These are phyloP conservation scores for Trametes elegans DNA, from an alignment of 768 basidiomycete genomes.

Conservation along the genomic window DNA sequence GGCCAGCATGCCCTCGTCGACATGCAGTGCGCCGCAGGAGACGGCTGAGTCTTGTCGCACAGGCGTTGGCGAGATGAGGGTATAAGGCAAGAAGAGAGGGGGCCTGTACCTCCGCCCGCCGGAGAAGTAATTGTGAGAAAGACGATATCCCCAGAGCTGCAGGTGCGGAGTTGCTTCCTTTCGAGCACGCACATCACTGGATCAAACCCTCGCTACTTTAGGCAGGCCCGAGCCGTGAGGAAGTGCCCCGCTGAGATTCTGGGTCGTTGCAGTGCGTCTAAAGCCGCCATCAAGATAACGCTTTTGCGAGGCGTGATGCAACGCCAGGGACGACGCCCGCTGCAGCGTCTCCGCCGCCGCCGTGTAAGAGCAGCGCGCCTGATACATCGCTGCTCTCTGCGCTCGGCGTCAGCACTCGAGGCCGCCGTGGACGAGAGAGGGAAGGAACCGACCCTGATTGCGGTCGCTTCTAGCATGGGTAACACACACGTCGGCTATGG, in stretches of 20 bases:
- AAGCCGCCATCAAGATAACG: conserved; percentile 19
- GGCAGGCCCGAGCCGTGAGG: conserved; percentile 6
- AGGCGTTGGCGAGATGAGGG: conserved; percentile 9
- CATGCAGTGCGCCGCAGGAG: conserved; percentile 10
- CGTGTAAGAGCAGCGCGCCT: not conserved
- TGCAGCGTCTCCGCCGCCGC: not conserved
- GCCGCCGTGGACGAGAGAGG: not conserved
- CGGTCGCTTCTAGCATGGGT: not conserved
- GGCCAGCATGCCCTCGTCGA: conserved; percentile 44
- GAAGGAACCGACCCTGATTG: not conserved
- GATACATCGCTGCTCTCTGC: not conserved
- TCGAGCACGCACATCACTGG: conserved; percentile 9
- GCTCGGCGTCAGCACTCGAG: not conserved
- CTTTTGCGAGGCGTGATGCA: conserved; percentile 7
- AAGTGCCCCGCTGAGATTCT: conserved; percentile 2
- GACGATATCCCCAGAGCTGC: conserved; percentile 9
- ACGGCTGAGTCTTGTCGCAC: not conserved
- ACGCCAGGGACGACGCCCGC: not conserved
- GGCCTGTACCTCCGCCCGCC: not conserved
- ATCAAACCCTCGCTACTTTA: conserved; percentile 9
- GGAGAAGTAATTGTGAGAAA: conserved; percentile 16
- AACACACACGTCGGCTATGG: not conserved
- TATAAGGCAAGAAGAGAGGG: conserved; percentile 1
- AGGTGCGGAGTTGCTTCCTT: conserved; percentile 8
- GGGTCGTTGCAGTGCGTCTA: not conserved